Evolutionary conservation across 257 asterid genomes (phyloP).

Genomic region (Sherardia arvensis): DNA sequence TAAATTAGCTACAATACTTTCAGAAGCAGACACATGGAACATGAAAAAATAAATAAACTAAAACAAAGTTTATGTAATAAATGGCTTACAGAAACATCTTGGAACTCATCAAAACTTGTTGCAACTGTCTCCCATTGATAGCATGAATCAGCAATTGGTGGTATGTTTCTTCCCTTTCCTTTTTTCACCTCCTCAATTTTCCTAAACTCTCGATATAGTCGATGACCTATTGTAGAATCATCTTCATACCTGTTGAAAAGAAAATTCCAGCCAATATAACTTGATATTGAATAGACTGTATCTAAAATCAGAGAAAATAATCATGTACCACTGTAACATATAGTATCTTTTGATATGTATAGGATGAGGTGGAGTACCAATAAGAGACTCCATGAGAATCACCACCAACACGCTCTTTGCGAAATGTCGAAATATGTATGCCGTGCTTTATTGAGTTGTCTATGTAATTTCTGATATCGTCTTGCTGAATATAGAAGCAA

Average conservation of each 20-base stretch:
- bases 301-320: neutral
- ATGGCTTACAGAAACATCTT: constrained; percentile 73
- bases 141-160: constrained; percentile 67
- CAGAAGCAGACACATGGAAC: neutral
- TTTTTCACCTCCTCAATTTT: constrained; percentile 87
- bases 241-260: constrained; percentile 69
- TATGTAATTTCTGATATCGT: constrained; percentile 75
- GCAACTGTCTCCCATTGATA: constrained; percentile 97
- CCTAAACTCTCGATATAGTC: constrained; percentile 79
- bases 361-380: constrained; percentile 43
- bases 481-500: constrained; percentile 71
- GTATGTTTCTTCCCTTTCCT: constrained; percentile 71
- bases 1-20: neutral
- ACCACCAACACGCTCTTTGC: constrained; percentile 89
- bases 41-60: neutral
- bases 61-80: neutral
- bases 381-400: constrained; percentile 90
- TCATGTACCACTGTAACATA: neutral
- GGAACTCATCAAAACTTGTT: constrained; percentile 83
- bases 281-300: neutral
- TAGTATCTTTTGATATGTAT: neutral
- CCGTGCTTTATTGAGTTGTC: constrained; percentile 79
- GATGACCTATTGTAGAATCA: constrained; percentile 81
- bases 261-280: neutral
- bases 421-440: constrained; percentile 52